Conservation (phyloP, 140 eudicot genomes). For the Ambrosia hybrid region DNA sequence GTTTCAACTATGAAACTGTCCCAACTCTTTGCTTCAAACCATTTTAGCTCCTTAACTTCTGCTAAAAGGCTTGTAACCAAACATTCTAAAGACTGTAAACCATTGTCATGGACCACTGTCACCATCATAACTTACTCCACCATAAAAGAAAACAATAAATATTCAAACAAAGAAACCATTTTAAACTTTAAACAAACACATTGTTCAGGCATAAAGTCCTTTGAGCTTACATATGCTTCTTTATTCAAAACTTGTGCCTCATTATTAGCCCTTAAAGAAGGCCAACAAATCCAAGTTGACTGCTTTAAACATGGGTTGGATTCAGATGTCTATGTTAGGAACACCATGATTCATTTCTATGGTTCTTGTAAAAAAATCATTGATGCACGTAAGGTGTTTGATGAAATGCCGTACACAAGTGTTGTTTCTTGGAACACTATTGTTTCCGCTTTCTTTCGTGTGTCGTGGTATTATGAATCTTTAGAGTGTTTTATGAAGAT, state of each 20-base stretch:
- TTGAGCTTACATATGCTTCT: slow-evolving; percentile 53
- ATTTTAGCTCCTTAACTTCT: slow-evolving; percentile 16
- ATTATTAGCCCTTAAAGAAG: slow-evolving; percentile 44
- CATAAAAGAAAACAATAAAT: not conserved
- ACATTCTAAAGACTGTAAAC: slow-evolving; percentile 19
- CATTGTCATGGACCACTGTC: slow-evolving; percentile 38
- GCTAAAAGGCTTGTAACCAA: slow-evolving; percentile 8
- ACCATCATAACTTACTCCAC: slow-evolving; percentile 29
- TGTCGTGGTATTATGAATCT: slow-evolving; percentile 39
- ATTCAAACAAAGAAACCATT: slow-evolving; percentile 29
- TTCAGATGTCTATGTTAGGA: slow-evolving; percentile 53
- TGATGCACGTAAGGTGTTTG: slow-evolving; percentile 62
- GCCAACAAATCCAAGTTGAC: slow-evolving; percentile 55
- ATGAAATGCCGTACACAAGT: slow-evolving; percentile 56
- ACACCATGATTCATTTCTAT: slow-evolving; percentile 54
- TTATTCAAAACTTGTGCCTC: slow-evolving; percentile 69
- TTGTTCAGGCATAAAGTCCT: slow-evolving; percentile 29
- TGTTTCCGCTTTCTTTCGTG: slow-evolving; percentile 48
- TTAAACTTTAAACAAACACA: slow-evolving; percentile 45
- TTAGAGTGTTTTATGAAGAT: slow-evolving; percentile 41
- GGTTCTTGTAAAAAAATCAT: slow-evolving; percentile 51
- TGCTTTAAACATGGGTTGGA: slow-evolving; percentile 55
- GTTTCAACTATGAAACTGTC: slow-evolving; percentile 19
- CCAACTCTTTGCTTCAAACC: slow-evolving; percentile 31
- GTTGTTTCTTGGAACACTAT: slow-evolving; percentile 83